Conservation (phyloP, 2,329 filamentous ascomycete species). For the Madurella mycetomatis region DNA sequence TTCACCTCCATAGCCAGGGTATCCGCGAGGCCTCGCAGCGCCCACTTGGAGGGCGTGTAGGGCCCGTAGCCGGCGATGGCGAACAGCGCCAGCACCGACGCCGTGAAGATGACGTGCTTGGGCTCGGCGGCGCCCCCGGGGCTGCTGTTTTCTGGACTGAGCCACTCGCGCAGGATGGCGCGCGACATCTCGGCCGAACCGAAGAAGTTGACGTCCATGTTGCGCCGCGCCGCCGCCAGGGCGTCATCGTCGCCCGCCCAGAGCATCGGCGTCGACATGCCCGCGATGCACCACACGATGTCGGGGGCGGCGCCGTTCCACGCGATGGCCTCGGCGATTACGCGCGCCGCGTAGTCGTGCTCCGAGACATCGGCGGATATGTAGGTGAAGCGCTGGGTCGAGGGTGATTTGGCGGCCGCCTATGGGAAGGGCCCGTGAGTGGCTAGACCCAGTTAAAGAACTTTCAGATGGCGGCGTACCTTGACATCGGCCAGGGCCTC, state of each 20-base stretch:
- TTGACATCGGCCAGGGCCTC: conserved; percentile 62
- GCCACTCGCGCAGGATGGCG: conserved; percentile 71
- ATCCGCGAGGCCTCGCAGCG: conserved; percentile 78
- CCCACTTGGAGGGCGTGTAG: conserved; percentile 82
- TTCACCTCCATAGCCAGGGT: conserved; percentile 77
- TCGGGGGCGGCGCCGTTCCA: conserved; percentile 79
- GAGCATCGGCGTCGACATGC: conserved; percentile 66
- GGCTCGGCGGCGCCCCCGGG: conserved; percentile 44
- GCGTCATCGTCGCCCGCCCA: conserved; percentile 71
- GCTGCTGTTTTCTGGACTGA: conserved; percentile 42
- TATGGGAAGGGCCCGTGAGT: conserved; percentile 30
- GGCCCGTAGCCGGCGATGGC: conserved; percentile 76
- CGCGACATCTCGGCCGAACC: conserved; percentile 82
- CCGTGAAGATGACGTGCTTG: conserved; percentile 84
- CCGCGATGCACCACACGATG: conserved; percentile 87
- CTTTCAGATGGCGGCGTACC: conserved; percentile 35
- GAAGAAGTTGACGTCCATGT: conserved; percentile 94
- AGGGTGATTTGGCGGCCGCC: conserved; percentile 60
- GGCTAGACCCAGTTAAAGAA: not conserved
- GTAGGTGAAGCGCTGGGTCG: conserved; percentile 72
- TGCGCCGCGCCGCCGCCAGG: conserved; percentile 60
- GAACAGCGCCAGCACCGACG: conserved; percentile 69
- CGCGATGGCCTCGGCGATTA: conserved; percentile 65
- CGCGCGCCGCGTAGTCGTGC: conserved; percentile 61
- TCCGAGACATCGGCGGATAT: conserved; percentile 78